Conservation (phyloP, 805 yeast species). For the Wickerhamomyces bisporus region DNA sequence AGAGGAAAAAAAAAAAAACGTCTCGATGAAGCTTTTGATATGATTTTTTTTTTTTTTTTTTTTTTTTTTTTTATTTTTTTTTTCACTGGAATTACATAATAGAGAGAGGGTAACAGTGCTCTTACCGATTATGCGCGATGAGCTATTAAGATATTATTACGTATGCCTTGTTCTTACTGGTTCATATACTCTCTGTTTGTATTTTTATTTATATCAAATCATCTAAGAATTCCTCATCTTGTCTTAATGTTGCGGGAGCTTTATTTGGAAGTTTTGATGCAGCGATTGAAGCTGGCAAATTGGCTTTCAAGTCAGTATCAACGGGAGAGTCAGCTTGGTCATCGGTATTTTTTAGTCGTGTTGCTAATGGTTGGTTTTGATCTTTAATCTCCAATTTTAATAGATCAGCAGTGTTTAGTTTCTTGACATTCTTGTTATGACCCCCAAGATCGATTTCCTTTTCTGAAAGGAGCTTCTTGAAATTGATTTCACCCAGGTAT, state of each 20-base stretch:
- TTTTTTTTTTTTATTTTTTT: neutral
- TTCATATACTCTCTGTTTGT: neutral
- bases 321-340: too few species aligned
- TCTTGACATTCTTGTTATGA: conserved; percentile 1
- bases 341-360: too few species aligned
- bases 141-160: neutral
- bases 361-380: too few species aligned
- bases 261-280: conserved; percentile 10
- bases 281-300: too few species aligned
- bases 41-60: too few species aligned
- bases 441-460: conserved; percentile 8
- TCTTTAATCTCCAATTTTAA: conserved; percentile 6
- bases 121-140: neutral
- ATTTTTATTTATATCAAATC: conserved; percentile 7
- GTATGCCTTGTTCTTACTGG: neutral
- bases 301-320: too few species aligned
- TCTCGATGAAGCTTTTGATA: neutral
- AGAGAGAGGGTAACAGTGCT: neutral
- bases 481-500: conserved; percentile 13
- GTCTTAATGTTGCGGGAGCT: conserved; percentile 13
- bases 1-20: neutral
- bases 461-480: conserved; percentile 11
- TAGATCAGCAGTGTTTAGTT: conserved; percentile 11
- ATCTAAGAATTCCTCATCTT: conserved; percentile 22
- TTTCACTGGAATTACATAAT: neutral